These are phyloP conservation scores for Cynanchum wilfordii DNA, from an alignment of 257 asterid species.

Conservation along the genomic window DNA sequence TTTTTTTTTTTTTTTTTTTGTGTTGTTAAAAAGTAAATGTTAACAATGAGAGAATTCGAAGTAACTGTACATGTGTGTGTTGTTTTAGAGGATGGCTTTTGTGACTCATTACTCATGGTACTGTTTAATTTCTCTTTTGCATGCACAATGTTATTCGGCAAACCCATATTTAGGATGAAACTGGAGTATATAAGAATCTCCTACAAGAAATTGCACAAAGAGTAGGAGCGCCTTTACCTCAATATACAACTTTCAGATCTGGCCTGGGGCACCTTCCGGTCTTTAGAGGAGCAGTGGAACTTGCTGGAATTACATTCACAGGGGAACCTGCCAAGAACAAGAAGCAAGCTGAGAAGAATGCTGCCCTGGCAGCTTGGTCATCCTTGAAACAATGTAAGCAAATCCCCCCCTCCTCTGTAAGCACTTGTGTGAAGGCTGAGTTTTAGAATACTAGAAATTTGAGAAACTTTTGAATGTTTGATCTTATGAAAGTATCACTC, in stretches of 20 bases:
- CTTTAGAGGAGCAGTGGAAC: conserved; percentile 70
- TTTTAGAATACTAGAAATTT: neutral
- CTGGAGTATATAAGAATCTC: conserved; percentile 80
- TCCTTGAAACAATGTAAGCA: conserved; percentile 65
- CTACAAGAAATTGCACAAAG: conserved; percentile 79
- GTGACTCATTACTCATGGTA: neutral
- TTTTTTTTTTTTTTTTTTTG: too few species aligned
- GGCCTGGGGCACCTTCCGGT: conserved; percentile 72
- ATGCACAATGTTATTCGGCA: neutral
- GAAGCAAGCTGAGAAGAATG: conserved; percentile 86
- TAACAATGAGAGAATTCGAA: neutral
- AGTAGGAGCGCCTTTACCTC: conserved; percentile 79
- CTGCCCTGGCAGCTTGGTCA: conserved; percentile 82
- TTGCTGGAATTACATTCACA: conserved; percentile 65
- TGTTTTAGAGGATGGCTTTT: neutral
- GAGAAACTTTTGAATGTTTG: neutral
- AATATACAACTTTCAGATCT: conserved; percentile 58
- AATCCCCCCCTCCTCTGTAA: neutral
- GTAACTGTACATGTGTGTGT: neutral
- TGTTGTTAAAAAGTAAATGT: too few species aligned
- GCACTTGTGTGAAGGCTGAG: neutral
- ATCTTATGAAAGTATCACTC: neutral
- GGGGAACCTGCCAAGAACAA: conserved; percentile 91
- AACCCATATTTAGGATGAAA: conserved; percentile 55
- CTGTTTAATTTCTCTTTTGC: neutral